Evolutionary conservation across 768 basidiomycete species (phyloP), one percentile per base, ranked within the genome.

Genomic region (Boletus insuetus): DNA sequence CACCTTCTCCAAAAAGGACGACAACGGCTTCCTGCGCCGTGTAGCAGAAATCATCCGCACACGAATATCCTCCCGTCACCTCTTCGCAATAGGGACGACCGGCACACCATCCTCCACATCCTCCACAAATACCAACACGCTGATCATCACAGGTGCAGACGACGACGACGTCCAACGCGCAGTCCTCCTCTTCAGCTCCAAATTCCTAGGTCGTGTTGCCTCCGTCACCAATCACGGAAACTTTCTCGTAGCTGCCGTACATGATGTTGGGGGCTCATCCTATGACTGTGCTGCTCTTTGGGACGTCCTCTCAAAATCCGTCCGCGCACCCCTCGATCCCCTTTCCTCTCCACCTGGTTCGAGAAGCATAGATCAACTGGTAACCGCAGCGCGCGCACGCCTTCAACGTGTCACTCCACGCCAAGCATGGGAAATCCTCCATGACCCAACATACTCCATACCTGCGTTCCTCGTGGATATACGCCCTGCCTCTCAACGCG

Each of bases 391-490:
- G 0, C 82, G 89, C 4, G 78, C 86, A 0, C 79, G 81, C 32
- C 75, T 91, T 3, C 80, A 88, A 54, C 80, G 90, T 7, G 69
- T 91, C 51, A 79, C 80, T 0, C 80, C 87, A 0, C 65, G 62
- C 17, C 76, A 86, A 59, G 88, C 89, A 1, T 82, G 78, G 65
- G 76, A 77, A 1, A 83, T 87, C 61, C 76, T 90, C 7, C 76
- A 77, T 31, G 79, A 80, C 39, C 73, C 77, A 6, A 71, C 76
- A 26, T 75, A 80, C 38, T 76, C 74, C 5, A 82, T 82, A 39
- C 87, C 89, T 1, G 85, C 83, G 1, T 79, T 91, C 51, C 75
- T 92, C 40, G 89, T 92, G 8, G 90, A 91, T 67, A 90, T 91
- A 49, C 83, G 90, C 8, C 81, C 88, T 0, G 79, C 75, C 38